Evolutionary conservation across 2,329 filamentous ascomycete genomes (phyloP).

Genomic region (Escovopsis sp.): DNA sequence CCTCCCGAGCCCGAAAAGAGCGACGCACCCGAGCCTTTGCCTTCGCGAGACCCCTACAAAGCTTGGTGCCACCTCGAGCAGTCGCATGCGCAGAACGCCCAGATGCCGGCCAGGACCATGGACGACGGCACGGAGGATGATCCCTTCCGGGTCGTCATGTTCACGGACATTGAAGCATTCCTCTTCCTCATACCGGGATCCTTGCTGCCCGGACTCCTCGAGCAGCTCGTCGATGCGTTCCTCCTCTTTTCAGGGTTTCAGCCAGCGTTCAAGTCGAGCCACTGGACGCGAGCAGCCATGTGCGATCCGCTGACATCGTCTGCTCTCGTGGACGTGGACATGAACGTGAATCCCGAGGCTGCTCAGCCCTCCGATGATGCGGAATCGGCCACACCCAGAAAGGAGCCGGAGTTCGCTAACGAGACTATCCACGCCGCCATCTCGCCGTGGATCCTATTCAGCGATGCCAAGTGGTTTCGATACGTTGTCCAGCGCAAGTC

Average conservation of each 20-base stretch:
- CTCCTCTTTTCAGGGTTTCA: constrained; percentile 54
- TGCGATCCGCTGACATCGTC: constrained; percentile 17
- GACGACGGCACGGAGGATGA: constrained; percentile 66
- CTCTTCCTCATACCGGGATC: constrained; percentile 36
- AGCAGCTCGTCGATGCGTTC: constrained; percentile 52
- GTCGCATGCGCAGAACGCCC: constrained; percentile 30
- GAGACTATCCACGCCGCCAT: constrained; percentile 15
- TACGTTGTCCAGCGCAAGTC: constrained; percentile 16
- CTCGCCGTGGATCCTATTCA: constrained; percentile 40
- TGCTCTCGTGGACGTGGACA: not conserved
- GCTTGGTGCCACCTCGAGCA: constrained; percentile 41
- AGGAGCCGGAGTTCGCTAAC: constrained; percentile 17
- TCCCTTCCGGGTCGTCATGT: constrained; percentile 69
- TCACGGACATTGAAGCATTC: constrained; percentile 55
- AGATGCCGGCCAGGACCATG: constrained; percentile 54
- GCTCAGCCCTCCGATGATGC: no score
- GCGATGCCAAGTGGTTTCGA: constrained; percentile 29
- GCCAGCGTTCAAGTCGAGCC: constrained; percentile 20
- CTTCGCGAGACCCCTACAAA: constrained; percentile 31
- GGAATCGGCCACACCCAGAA: constrained; percentile 1
- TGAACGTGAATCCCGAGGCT: no score
- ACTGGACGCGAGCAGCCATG: constrained; percentile 16
- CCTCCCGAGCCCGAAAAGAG: constrained; percentile 22
- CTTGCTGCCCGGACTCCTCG: constrained; percentile 20
- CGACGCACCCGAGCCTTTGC: not conserved